Base-by-base conservation (phyloP, 441 rosid genomes). In the Codiaeum variegatum region DNA sequence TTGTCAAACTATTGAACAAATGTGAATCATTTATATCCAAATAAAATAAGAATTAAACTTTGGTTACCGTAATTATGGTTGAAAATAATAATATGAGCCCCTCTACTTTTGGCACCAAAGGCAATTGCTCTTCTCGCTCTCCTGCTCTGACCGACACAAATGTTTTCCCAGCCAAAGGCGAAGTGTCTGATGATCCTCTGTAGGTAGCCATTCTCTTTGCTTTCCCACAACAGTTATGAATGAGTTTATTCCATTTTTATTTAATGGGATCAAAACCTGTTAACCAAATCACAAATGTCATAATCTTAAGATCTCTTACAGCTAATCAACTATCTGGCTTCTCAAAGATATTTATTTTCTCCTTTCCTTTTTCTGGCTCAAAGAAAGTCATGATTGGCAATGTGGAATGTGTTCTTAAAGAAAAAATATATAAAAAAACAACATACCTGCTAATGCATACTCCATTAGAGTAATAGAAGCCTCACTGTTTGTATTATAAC, bases 101-200 rank as follows among this genome's bases (percentile, higher is more conserved):
- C 88, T 77, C 85, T 80, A 42, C 73, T 86, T 65, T 78, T 84
- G 24, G 85, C 91, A 54, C 88, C 89, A 36, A 84, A 83, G 23
- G 88, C 91, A 63, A 85, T 70, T 42, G 91, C 88, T 80, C 88
- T 77, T 63, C 89, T 88, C 5, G 91, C 91, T 38, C 89, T 38
- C 89, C 89, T 29, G 88, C 89, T 19, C 91, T 89, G 56, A 79
- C 83, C 60, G 82, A 67, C 56, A 87, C 85, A 55, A 87, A 85
- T 47, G 75, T 69, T 76, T 77, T 85, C 72, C 88, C 89, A 1
- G 74, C 69, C 40, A 85, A 61, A 23, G 81, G 81, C 29, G 84
- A 75, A 46, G 64, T 26, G 13, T 36, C 76, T 40, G 74, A 76
- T 8, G 46, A 62, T 44, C 60, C 69, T n/a, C 62, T 70, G 7